These are phyloP conservation scores for Oemleria cerasiformis DNA, from an alignment of 306 rosid species.

Conservation along the genomic window DNA sequence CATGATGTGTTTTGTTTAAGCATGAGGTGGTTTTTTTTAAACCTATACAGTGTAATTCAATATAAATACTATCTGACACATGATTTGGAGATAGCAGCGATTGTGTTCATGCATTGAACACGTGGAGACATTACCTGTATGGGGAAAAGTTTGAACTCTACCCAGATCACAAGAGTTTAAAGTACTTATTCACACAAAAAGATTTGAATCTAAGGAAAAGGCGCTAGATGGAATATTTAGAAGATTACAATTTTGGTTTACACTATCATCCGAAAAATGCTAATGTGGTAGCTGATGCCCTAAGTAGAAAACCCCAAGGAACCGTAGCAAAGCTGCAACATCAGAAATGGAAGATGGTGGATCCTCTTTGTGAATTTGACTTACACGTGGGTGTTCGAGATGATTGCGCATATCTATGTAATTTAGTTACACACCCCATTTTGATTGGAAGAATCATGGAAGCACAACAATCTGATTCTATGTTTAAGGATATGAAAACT, in stretches of 20 bases:
- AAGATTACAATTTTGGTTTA: background rate
- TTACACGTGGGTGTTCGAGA: no score
- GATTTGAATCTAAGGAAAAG: background rate
- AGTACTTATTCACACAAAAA: background rate
- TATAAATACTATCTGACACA: background rate
- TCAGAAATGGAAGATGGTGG: no score
- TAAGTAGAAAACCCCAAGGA: no score
- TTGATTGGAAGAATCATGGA: background rate
- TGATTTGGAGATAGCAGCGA: background rate
- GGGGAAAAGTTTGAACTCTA: background rate
- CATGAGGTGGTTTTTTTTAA: no score
- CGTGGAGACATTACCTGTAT: background rate
- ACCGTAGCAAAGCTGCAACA: no score
- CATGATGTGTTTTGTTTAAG: no score
- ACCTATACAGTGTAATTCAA: no score
- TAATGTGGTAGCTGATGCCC: background rate
- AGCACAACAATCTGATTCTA: background rate
- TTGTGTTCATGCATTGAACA: background rate
- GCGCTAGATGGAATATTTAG: background rate
- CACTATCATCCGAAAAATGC: background rate
- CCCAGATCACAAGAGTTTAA: background rate
- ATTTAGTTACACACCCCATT: background rate
- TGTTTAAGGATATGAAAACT: background rate
- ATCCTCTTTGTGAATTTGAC: no score
- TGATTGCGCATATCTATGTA: no score